A percentile compares a stretch with the other conserved stretches of the same genome.
Evolutionary conservation across 2,329 filamentous ascomycete genomes (phyloP).

Genomic region (Trichoderma harzianum): DNA sequence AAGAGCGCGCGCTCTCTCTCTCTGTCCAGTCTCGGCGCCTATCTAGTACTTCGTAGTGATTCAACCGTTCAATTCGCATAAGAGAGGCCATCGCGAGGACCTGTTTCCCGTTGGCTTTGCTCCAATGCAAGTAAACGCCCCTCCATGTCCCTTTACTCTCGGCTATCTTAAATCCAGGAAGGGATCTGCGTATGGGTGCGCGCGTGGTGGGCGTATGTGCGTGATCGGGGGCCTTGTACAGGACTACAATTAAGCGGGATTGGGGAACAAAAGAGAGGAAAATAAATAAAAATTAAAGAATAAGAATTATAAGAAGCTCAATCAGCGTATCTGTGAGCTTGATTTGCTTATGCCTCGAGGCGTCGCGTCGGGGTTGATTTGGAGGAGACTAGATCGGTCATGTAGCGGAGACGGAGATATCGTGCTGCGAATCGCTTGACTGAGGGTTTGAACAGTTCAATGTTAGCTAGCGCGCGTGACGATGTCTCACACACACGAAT

Average conservation of each 20-base stretch:
- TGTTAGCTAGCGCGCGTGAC: conserved; percentile 11
- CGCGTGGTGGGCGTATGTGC: neutral
- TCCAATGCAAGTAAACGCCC: neutral
- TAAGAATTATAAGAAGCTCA: neutral
- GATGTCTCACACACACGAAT: neutral
- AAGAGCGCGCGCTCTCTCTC: neutral
- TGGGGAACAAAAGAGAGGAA: neutral
- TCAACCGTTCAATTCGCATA: neutral
- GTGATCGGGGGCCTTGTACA: neutral
- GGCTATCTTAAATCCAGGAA: conserved; percentile 6
- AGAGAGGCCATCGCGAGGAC: neutral
- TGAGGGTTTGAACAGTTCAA: neutral
- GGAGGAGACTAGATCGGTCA: conserved; percentile 11
- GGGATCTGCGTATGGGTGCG: neutral
- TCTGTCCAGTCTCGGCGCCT: neutral
- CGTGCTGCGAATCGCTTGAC: conserved; percentile 15
- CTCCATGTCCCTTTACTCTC: neutral
- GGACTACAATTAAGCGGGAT: neutral
- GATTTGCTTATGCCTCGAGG: neutral
- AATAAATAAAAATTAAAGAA: neutral
- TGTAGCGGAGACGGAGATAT: conserved; percentile 13
- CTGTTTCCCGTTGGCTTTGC: neutral
- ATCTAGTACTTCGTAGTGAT: neutral
- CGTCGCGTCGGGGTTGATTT: conserved; percentile 8
- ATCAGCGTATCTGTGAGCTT: neutral